Percentiles rank a stretch among this genome's conserved stretches.
Conservation (phyloP, 305 asterid species). For the Solanum chacoense region DNA sequence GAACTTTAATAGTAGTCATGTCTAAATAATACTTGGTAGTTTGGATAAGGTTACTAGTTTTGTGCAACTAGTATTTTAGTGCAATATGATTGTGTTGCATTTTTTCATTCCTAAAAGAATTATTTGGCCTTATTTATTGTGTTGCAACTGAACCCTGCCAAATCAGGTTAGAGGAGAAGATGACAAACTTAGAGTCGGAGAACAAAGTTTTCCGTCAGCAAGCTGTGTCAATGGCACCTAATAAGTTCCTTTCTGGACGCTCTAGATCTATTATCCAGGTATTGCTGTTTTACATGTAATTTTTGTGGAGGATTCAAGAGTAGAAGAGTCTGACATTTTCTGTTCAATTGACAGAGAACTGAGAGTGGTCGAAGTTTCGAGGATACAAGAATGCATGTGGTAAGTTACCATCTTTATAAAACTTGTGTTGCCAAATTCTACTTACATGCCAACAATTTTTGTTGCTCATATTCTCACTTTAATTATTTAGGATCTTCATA, state of each 20-base stretch:
- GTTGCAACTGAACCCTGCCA: not conserved
- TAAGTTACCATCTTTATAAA: conserved; percentile 21
- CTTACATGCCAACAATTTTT: conserved; percentile 1
- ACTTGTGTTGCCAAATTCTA: not conserved
- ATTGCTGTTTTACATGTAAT: conserved; percentile 8
- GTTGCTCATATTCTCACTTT: conserved; percentile 13
- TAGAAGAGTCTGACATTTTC: conserved; percentile 11
- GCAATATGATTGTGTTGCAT: not conserved
- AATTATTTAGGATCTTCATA: conserved; percentile 62
- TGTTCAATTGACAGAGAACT: conserved; percentile 52
- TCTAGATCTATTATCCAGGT: conserved; percentile 95
- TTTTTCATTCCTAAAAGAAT: not conserved
- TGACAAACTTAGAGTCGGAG: conserved; percentile 77
- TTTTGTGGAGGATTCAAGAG: not conserved
- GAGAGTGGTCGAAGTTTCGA: conserved; percentile 53
- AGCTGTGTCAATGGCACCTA: conserved; percentile 88
- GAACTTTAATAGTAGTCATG: not conserved
- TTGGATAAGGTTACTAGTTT: not conserved
- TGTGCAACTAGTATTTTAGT: not conserved
- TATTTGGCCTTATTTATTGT: not conserved
- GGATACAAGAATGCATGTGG: conserved; percentile 60
- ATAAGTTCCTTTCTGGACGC: conserved; percentile 90
- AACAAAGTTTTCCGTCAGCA: conserved; percentile 98
- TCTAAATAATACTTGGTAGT: not conserved
- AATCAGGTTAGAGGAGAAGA: conserved; percentile 87